A percentile compares a stretch with the other conserved stretches of the same genome.
These are phyloP conservation scores for Piper longum DNA, from an alignment of 164 flowering plant genomes.

Conservation along the genomic window DNA sequence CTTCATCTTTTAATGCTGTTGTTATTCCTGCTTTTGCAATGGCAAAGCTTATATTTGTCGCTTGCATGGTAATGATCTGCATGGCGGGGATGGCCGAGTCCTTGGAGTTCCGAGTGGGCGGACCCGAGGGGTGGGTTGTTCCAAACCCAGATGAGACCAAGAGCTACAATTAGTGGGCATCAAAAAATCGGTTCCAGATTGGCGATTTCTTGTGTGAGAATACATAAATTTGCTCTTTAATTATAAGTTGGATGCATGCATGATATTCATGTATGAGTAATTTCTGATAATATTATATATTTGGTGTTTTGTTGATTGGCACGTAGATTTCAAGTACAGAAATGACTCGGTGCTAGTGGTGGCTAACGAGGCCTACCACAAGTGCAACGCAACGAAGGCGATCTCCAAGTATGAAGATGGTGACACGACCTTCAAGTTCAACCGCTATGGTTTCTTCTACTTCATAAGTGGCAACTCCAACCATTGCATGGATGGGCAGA, in stretches of 20 bases:
- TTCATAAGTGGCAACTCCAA: slow-evolving; percentile 39
- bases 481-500: slow-evolving; percentile 40
- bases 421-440: slow-evolving; percentile 22
- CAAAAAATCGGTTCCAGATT: slow-evolving; percentile 38
- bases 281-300: not conserved
- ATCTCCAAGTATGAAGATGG: slow-evolving; percentile 25
- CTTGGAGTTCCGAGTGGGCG: too few relatives aligned
- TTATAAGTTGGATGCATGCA: too few relatives aligned
- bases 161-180: slow-evolving; percentile 40
- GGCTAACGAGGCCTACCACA: slow-evolving; percentile 18
- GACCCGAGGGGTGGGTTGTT: too few relatives aligned
- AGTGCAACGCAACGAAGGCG: slow-evolving; percentile 28
- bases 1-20: too few relatives aligned
- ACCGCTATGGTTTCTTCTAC: slow-evolving; percentile 38
- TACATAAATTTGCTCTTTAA: too few relatives aligned
- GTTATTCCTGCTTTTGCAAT: too few relatives aligned
- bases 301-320: not conserved
- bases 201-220: slow-evolving; percentile 48
- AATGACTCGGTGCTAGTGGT: slow-evolving; percentile 52
- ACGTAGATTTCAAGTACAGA: slow-evolving; percentile 39
- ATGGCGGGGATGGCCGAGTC: too few relatives aligned
- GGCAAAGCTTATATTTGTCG: too few relatives aligned
- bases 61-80: too few relatives aligned
- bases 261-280: not conserved
- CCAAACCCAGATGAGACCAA: slow-evolving; percentile 14